Evolutionary conservation across 345 rosid genomes (phyloP), one percentile per base, ranked within the genome.

Genomic region (Diplotaxis tenuifolia): DNA sequence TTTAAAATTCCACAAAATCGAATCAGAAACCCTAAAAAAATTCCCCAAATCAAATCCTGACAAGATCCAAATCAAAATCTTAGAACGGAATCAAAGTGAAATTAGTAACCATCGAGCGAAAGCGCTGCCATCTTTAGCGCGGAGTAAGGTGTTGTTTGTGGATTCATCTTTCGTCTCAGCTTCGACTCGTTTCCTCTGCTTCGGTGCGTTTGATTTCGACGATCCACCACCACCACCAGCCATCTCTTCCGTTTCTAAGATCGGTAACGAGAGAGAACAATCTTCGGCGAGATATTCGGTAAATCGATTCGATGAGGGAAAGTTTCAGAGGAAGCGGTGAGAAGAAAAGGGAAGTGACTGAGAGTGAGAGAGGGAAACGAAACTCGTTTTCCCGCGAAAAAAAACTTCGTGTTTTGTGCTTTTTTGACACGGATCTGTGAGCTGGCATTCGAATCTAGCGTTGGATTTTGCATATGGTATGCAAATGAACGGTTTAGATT

Each of bases 41-140:
- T 14, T 21, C 36, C 28, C 6, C 6, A 27, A 65, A 65, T 36
- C 58, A 16, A 70, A 62, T 20, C 65, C 74, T 62, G 32, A 42
- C 45, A 15, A 18, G n/a, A 3, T 14, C 32, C 2, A 0, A 65
- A 4, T 12, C 40, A 52, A 27, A n/a, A 62, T 53, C 74, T 12
- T 1, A 47, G 14, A 6, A 31, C 67, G 47, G 59, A 66, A 57
- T 11, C 4, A 0, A 19, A 10, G 11, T 3, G 2, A 0, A 7
- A 64, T 3, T 7, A 4, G 2, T 68, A n/a, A 95, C 99, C 99
- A 95, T 67, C 78, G 73, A 65, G 89, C 78, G 38, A 95, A 95
- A 65, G 97, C 98, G 12, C 97, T 92, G 73, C 99, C 98, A 53
- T 86, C 92, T 78, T 65, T 90, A 62, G 84, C 96, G 4, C 99